Conservation (phyloP, 2,329 filamentous ascomycete genomes). For the Venturia oleaginea region DNA sequence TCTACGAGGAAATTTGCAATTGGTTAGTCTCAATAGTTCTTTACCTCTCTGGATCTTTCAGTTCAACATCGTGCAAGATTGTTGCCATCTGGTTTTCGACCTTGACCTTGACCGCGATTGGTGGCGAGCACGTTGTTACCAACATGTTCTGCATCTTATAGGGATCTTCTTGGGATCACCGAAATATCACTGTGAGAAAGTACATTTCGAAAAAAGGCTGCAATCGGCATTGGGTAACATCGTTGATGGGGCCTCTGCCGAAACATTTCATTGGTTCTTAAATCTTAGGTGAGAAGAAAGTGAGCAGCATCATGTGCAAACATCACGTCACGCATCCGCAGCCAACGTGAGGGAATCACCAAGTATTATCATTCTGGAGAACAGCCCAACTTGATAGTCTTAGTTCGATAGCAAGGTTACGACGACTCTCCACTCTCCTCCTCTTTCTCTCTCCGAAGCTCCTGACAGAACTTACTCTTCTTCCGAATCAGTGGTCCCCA, state of each 20-base stretch:
- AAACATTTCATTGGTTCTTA: background rate
- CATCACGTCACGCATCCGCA: too few relatives aligned
- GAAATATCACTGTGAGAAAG: background rate
- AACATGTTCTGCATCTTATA: background rate
- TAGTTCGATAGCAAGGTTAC: background rate
- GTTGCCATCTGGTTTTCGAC: background rate
- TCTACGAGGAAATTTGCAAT: background rate
- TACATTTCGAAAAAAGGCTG: background rate
- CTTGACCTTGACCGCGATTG: background rate
- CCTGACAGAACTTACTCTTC: slow-evolving; percentile 6
- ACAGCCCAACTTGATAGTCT: background rate
- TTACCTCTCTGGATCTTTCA: background rate
- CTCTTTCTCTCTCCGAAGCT: background rate
- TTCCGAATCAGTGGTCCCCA: slow-evolving; percentile 12
- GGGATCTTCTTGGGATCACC: background rate
- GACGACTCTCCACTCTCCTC: background rate
- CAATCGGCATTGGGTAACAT: background rate
- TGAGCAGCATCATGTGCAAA: background rate
- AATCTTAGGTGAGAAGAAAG: background rate
- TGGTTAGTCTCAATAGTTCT: background rate
- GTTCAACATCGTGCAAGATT: background rate
- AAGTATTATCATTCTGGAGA: background rate
- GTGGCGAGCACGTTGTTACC: background rate
- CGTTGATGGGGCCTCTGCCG: background rate
- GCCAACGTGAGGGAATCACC: background rate